phyloP scores from a whole-genome alignment of 2,329 filamentous ascomycete species.

The Diaporthe eres region DNA sequence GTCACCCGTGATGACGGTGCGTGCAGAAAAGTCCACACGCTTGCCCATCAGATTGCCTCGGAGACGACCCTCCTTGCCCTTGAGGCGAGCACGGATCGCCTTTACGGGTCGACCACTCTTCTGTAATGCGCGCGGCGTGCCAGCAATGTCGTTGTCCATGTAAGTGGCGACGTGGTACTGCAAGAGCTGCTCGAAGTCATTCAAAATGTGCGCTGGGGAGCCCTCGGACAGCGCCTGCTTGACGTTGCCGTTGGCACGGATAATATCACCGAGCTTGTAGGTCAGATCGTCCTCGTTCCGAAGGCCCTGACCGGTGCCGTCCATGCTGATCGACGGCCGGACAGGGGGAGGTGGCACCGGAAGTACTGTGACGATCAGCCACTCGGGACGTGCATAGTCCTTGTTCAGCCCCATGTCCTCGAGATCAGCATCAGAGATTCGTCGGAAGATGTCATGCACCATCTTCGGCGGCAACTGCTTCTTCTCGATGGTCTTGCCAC shows the following conservation, averaged over 20 bases:
- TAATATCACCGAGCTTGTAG: conserved; percentile 98
- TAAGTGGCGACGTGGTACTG: conserved; percentile 99
- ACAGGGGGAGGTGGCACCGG: conserved; percentile 97
- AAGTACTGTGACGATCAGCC: conserved; percentile 97
- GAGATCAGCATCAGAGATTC: conserved; percentile 86
- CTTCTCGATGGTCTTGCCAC: conserved; percentile 81
- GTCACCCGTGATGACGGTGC: conserved; percentile 99
- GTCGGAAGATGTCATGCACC: conserved; percentile 88
- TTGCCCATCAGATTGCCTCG: conserved; percentile 99
- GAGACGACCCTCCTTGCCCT: conserved; percentile 98
- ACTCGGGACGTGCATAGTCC: conserved; percentile 96
- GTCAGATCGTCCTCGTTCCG: conserved; percentile 99
- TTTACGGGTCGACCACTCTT: conserved; percentile 98
- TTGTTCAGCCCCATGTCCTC: conserved; percentile 91
- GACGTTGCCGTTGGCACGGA: conserved; percentile 96
- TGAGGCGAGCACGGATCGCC: conserved; percentile 94
- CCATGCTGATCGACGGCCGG: conserved; percentile 96
- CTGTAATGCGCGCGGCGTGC: conserved; percentile 92
- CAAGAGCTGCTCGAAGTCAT: conserved; percentile 90
- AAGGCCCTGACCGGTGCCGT: conserved; percentile 91
- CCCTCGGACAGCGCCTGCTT: conserved; percentile 92
- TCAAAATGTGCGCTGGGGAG: conserved; percentile 89
- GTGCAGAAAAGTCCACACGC: conserved; percentile 98
- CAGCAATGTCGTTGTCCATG: conserved; percentile 99
- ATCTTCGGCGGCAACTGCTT: conserved; percentile 85